Conservation (phyloP, 495 filamentous ascomycete species). For the Podospora pseudoanserina region DNA sequence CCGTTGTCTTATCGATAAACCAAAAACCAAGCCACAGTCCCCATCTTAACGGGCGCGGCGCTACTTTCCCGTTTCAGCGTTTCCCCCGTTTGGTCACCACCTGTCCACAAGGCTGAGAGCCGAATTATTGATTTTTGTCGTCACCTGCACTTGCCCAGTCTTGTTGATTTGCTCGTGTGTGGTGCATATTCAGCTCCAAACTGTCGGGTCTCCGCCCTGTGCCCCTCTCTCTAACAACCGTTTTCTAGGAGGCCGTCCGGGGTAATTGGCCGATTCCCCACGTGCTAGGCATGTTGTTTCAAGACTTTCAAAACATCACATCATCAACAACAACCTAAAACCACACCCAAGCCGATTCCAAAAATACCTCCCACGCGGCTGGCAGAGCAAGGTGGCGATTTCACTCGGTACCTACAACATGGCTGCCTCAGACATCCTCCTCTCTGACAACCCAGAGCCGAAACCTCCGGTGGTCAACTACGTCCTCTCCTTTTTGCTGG, state of each 20-base stretch:
- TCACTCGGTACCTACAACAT: neutral
- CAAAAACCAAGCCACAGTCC: neutral
- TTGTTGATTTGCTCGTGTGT: neutral
- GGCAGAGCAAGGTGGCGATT: neutral
- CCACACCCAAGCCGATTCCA: neutral
- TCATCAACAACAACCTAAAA: neutral
- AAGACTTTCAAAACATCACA: neutral
- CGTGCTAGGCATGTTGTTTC: neutral
- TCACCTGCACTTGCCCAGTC: neutral
- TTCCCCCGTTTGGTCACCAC: slow-evolving; percentile 3
- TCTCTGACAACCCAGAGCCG: slow-evolving; percentile 13
- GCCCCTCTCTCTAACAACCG: neutral
- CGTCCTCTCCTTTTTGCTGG: slow-evolving; percentile 82
- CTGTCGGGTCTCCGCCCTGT: slow-evolving; percentile 1
- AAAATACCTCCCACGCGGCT: slow-evolving; percentile 1
- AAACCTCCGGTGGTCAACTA: slow-evolving; percentile 64
- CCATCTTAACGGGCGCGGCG: neutral
- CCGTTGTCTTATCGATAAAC: neutral
- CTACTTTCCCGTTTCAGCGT: neutral
- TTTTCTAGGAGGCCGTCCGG: slow-evolving; percentile 5
- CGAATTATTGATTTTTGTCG: neutral
- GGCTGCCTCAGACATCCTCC: slow-evolving; percentile 6
- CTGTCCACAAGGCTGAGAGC: slow-evolving; percentile 4
- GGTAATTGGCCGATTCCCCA: neutral
- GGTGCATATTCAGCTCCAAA: slow-evolving; percentile 1